Base-by-base conservation (phyloP, 2,329 filamentous ascomycete species). In the Paraconiothyrium sp. region DNA sequence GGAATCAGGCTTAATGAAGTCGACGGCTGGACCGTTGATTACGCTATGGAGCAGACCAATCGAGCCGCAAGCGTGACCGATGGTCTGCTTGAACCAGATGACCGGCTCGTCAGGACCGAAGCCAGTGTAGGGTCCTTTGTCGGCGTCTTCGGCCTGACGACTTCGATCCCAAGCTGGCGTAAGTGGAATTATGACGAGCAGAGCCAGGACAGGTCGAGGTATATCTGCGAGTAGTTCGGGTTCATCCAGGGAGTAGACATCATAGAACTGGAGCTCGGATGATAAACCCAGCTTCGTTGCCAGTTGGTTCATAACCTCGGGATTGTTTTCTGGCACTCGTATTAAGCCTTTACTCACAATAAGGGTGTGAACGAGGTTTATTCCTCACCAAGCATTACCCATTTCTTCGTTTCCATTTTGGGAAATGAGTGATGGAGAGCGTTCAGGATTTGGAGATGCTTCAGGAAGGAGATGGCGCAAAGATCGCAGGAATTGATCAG, bases 11-110 rank as follows among this genome's bases (percentile, higher is more conserved):
- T 66, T 60, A 59, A 86, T 77, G 60, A 77, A 79, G 22, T 78
- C 69, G 44, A 69, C 73, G 8, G 77, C 78, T 1, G 76, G 71
- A 4, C 83, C 80, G 68, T 87, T 88, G 52, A 77, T 77, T 20
- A 85, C 65, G 61, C 79, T 78, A 68, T 87, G 85, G 1, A 88
- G 73, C 13, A 86, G 71, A 4, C 81, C 84, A 61, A 87, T 86
- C 9, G 84, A 74, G 3, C 85, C 85, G 68, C 85, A 88, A 2
- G 84, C 83, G 69, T 87, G 77, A 11, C 81, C 78, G 63, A 86
- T 86, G 2, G 83, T 86, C 69, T 88, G 85, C 56, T 79, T 80
- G 69, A 84, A 85, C 84, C 84, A 87, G 43, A 86, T 72, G 8
- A 86, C 79, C 0, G 84, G 83, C 65, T 86, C 84, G 2, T 76